Evolutionary conservation across 495 filamentous ascomycete species (phyloP).

Genomic region (Aspergillus leporis): DNA sequence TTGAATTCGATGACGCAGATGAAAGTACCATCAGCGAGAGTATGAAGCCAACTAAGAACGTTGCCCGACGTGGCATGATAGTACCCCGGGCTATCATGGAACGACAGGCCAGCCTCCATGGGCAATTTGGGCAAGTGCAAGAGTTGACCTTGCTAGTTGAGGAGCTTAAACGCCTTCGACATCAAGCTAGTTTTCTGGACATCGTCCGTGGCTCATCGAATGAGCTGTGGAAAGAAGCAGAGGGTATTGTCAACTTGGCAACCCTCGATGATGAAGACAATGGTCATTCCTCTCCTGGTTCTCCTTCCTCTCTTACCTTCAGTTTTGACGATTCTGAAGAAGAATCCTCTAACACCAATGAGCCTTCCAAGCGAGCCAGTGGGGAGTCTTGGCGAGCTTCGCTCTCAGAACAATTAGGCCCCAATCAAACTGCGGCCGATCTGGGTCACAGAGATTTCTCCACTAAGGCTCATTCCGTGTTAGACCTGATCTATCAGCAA

Average conservation of each 20-base stretch:
- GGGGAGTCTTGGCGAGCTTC: constrained; percentile 37
- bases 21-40: constrained; percentile 30
- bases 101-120: constrained; percentile 79
- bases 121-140: constrained; percentile 83
- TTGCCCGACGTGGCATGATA: constrained; percentile 55
- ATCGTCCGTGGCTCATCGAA: constrained; percentile 62
- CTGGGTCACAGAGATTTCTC: constrained; percentile 44
- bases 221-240: constrained; percentile 79
- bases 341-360: constrained; percentile 44
- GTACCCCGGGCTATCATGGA: constrained; percentile 83
- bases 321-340: constrained; percentile 63
- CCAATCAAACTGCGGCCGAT: constrained; percentile 21
- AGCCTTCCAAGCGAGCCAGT: constrained; percentile 37
- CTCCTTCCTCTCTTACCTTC: constrained; percentile 52
- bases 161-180: constrained; percentile 69
- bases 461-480: constrained; percentile 73
- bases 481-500: constrained; percentile 79
- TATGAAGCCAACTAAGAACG: constrained; percentile 26
- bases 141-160: constrained; percentile 82
- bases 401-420: constrained; percentile 22
- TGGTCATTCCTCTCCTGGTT: constrained; percentile 46
- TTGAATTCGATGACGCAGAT: constrained; percentile 66
- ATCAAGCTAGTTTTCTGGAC: constrained; percentile 63
- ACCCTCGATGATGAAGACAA: constrained; percentile 78
- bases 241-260: constrained; percentile 83